These are phyloP conservation scores for Porphyrellus cyaneotinctus DNA, from an alignment of 768 basidiomycete species.

Conservation along the genomic window DNA sequence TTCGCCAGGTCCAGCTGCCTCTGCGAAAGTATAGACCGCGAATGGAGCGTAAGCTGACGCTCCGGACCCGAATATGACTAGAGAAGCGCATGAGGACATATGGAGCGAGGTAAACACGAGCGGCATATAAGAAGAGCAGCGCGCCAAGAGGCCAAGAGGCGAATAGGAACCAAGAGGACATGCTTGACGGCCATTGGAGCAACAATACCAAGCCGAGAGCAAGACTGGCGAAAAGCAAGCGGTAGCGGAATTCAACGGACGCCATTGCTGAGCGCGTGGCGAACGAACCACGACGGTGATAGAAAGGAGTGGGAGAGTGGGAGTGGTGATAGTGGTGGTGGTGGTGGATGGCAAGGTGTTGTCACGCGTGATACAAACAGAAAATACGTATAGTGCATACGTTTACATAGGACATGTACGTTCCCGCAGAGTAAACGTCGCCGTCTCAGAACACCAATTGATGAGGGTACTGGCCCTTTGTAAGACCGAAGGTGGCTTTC, in stretches of 20 bases:
- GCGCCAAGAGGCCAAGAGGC: slow-evolving; percentile 50
- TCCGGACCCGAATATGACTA: slow-evolving; percentile 60
- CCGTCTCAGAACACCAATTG: slow-evolving; percentile 76
- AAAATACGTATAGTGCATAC: slow-evolving; percentile 20
- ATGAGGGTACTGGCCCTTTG: slow-evolving; percentile 97
- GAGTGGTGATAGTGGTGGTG: neutral
- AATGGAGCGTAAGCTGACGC: slow-evolving; percentile 73
- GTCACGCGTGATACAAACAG: slow-evolving; percentile 15
- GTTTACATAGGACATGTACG: slow-evolving; percentile 18
- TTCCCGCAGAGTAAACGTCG: slow-evolving; percentile 9
- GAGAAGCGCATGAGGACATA: slow-evolving; percentile 58
- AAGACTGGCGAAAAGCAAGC: slow-evolving; percentile 13
- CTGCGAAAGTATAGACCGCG: slow-evolving; percentile 68
- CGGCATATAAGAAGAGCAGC: slow-evolving; percentile 50
- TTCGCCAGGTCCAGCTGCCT: slow-evolving; percentile 49
- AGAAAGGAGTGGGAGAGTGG: neutral
- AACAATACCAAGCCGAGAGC: slow-evolving; percentile 9
- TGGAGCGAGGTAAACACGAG: slow-evolving; percentile 65
- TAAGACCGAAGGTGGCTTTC: slow-evolving; percentile 87
- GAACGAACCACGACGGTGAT: neutral
- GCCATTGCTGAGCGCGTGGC: slow-evolving; percentile 13
- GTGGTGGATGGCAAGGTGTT: too few relatives aligned
- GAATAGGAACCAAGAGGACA: slow-evolving; percentile 38
- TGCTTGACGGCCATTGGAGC: slow-evolving; percentile 20
- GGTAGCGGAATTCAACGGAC: neutral